These are phyloP conservation scores for Byssoonygena ceratinophila DNA, from an alignment of 2,329 filamentous ascomycete genomes.

Conservation along the genomic window DNA sequence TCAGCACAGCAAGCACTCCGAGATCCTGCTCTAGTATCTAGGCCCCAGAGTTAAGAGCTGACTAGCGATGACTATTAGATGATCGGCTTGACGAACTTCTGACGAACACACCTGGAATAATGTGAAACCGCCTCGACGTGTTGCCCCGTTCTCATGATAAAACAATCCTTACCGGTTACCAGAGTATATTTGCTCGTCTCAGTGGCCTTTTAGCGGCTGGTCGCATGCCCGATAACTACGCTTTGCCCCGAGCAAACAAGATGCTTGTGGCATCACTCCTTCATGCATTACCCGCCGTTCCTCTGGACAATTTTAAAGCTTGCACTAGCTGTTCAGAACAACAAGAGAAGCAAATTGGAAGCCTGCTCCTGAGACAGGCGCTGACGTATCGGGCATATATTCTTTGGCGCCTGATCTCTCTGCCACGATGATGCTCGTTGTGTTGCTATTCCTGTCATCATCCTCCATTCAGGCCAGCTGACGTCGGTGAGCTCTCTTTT, in stretches of 20 bases:
- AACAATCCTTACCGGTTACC: neutral
- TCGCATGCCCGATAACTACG: neutral
- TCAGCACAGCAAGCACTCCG: neutral
- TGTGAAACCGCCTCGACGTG: conserved; percentile 2
- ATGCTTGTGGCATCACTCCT: neutral
- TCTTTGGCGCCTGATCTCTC: neutral
- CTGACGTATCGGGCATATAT: neutral
- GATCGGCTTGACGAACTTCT: neutral
- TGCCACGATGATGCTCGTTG: neutral
- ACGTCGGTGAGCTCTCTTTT: neutral
- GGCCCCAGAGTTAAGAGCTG: too few relatives aligned
- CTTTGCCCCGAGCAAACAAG: neutral
- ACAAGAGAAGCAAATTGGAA: neutral
- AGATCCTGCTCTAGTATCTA: too few relatives aligned
- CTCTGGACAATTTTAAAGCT: neutral
- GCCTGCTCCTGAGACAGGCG: neutral
- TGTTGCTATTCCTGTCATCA: neutral
- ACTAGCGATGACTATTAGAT: too few relatives aligned
- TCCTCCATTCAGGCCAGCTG: neutral
- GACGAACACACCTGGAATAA: neutral
- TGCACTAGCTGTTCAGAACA: neutral
- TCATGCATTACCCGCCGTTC: neutral
- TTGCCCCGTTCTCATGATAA: neutral
- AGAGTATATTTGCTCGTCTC: neutral
- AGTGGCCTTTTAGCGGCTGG: neutral